Evolutionary conservation across 805 yeast species (phyloP), one percentile per base, ranked within the genome.

Genomic region (Myxozyma lipomycoides): DNA sequence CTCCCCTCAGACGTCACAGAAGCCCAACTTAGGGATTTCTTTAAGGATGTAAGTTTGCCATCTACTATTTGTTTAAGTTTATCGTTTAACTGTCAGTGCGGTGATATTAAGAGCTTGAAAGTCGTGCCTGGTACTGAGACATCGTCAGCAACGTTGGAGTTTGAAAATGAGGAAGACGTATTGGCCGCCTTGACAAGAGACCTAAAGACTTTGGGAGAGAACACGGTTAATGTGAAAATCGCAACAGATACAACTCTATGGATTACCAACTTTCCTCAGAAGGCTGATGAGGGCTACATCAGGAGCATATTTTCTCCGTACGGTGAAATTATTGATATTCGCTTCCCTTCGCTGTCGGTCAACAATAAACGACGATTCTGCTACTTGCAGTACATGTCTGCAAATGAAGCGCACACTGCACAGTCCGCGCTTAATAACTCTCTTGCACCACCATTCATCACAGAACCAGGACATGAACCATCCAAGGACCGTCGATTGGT

Each of bases 201-300:
- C 28, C 71, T 67, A 51, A 83, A 83, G 60, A 61, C 51, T 7
- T 49, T 83, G 0, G 72, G 70, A 0, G 77, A 72, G 0, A 46
- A 61, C 1, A 73, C 70, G 35, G 68, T 86, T 0, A 43, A 60
- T 2, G 84, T 86, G 0, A 64, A 63, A 2, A 66, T 76, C 32
- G 65, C 78, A 2, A 61, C 67, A 19, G 70, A 75, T 12, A 70
- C 78, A 34, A 83, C 88, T 0, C 51, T 86, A 1, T 87, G 87
- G 83, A 80, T 82, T 1, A 78, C 90, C 0, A 86, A 86, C 61
- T 86, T 77, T 60, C 89, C 95, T 0, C 83, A 86, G 1, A 61
- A 68, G 0, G 76, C 64, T 51, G 70, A 73, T 0, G 69, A 70
- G 22, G 65, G 64, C 0, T 68, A 73, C 3, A 45, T 87, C 0